These are phyloP conservation scores for Aspergillus brunneoviolaceus DNA, from an alignment of 2,329 filamentous ascomycete genomes.

Conservation along the genomic window DNA sequence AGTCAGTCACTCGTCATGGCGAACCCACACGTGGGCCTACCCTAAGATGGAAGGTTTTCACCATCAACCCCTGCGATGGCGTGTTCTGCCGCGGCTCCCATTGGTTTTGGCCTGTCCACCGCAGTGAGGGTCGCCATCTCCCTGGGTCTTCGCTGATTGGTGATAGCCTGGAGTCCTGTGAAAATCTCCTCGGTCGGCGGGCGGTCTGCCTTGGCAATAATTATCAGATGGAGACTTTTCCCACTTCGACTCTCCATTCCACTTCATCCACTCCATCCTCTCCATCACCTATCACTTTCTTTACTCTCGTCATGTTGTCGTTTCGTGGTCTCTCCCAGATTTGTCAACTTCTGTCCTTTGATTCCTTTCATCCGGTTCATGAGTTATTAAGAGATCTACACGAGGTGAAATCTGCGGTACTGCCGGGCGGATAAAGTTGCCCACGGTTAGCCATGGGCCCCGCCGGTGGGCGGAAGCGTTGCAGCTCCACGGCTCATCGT, in stretches of 20 bases:
- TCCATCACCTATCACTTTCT: neutral
- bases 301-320: neutral
- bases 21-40: slow-evolving; percentile 18
- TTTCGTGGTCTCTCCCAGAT: neutral
- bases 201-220: slow-evolving; percentile 15
- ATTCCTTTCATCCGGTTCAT: neutral
- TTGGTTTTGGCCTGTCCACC: slow-evolving; percentile 22
- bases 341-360: neutral
- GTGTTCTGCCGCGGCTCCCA: slow-evolving; percentile 27
- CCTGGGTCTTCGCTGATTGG: slow-evolving; percentile 11
- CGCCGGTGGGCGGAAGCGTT: slow-evolving; percentile 9
- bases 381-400: neutral
- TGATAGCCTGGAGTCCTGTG: too few relatives aligned
- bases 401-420: neutral
- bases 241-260: neutral
- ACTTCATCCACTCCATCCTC: neutral
- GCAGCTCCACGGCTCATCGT: slow-evolving; percentile 26
- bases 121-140: neutral
- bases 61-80: slow-evolving; percentile 35
- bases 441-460: slow-evolving; percentile 11
- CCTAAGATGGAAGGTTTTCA: slow-evolving; percentile 21
- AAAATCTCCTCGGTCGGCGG: neutral
- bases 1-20: neutral
- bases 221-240: slow-evolving; percentile 2
- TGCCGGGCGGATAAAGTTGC: neutral